Percentiles rank a stretch among this genome's conserved stretches.
These are phyloP conservation scores for Passiflora organensis DNA, from an alignment of 345 rosid genomes.

Conservation along the genomic window DNA sequence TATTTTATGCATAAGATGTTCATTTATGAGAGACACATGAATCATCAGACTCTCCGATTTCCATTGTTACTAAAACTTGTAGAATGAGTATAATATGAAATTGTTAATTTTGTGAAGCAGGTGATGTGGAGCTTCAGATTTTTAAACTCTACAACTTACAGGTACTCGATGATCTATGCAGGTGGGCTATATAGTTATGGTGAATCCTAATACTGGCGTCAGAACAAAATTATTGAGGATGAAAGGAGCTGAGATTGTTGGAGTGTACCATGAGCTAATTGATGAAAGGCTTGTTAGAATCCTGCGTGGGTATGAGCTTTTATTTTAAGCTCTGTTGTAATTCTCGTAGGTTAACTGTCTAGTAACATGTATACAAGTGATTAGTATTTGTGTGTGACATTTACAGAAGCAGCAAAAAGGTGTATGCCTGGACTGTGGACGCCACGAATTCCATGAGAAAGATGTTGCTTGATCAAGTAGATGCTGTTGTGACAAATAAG, in stretches of 20 bases:
- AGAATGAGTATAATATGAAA: too few species aligned
- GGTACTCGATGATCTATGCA: slow-evolving; percentile 17
- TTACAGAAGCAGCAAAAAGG: slow-evolving; percentile 65
- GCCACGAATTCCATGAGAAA: slow-evolving; percentile 62
- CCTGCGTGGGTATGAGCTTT: slow-evolving; percentile 45
- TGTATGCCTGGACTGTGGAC: slow-evolving; percentile 88
- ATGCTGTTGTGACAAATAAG: slow-evolving; percentile 76
- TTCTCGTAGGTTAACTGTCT: not conserved
- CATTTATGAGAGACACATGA: too few species aligned
- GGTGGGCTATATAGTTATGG: slow-evolving; percentile 94
- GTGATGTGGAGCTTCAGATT: too few species aligned
- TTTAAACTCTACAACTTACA: too few species aligned
- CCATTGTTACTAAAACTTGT: too few species aligned
- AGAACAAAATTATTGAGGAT: slow-evolving; percentile 63
- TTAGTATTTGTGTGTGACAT: not conserved
- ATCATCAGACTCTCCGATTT: too few species aligned
- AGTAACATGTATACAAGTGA: not conserved
- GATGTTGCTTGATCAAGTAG: slow-evolving; percentile 55
- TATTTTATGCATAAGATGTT: too few species aligned
- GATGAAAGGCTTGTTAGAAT: slow-evolving; percentile 50
- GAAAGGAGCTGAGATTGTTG: slow-evolving; percentile 73
- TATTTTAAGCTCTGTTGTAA: not conserved
- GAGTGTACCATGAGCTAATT: slow-evolving; percentile 67
- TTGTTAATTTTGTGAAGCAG: too few species aligned
- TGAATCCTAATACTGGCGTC: slow-evolving; percentile 53